A percentile compares a stretch with the other conserved stretches of the same genome.
phyloP scores from a whole-genome alignment of 768 basidiomycete species.

The Boletus speciosus region DNA sequence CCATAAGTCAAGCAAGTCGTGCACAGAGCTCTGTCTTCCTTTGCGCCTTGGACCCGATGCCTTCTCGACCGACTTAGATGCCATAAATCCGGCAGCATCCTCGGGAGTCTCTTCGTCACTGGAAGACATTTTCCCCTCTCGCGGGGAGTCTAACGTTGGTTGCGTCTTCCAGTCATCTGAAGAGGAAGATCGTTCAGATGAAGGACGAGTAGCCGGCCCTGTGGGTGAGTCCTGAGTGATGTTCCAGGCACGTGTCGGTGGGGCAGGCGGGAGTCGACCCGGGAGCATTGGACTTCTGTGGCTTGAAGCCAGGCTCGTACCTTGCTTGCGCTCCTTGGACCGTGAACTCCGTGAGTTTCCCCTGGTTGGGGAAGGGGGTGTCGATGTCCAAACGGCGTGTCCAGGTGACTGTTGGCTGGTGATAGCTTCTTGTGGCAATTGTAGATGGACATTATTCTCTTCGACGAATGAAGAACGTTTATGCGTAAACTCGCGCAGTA shows the following conservation, averaged over 20 bases:
- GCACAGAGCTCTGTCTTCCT: conserved; percentile 75
- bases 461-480: conserved; percentile 70
- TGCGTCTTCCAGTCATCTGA: conserved; percentile 50
- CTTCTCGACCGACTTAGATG: conserved; percentile 22
- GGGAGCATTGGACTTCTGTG: conserved; percentile 6
- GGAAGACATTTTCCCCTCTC: conserved; percentile 40
- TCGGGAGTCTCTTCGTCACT: conserved; percentile 58
- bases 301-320: conserved; percentile 6
- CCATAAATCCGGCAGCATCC: conserved; percentile 35
- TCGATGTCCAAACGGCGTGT: background rate
- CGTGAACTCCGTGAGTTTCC: conserved; percentile 24
- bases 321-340: conserved; percentile 35
- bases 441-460: conserved; percentile 33
- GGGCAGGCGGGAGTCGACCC: conserved; percentile 2
- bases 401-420: conserved; percentile 19
- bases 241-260: conserved; percentile 8
- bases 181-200: conserved; percentile 23
- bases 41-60: conserved; percentile 32
- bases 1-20: conserved; percentile 78
- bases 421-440: conserved; percentile 34
- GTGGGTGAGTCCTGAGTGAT: conserved; percentile 6
- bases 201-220: conserved; percentile 6
- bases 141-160: conserved; percentile 25
- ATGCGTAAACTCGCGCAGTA: conserved; percentile 66
- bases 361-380: conserved; percentile 21